A percentile compares a stretch with the other conserved stretches of the same genome.
These are phyloP conservation scores for Neurospora sp. DNA, from an alignment of 2,329 filamentous ascomycete species.

Conservation along the genomic window DNA sequence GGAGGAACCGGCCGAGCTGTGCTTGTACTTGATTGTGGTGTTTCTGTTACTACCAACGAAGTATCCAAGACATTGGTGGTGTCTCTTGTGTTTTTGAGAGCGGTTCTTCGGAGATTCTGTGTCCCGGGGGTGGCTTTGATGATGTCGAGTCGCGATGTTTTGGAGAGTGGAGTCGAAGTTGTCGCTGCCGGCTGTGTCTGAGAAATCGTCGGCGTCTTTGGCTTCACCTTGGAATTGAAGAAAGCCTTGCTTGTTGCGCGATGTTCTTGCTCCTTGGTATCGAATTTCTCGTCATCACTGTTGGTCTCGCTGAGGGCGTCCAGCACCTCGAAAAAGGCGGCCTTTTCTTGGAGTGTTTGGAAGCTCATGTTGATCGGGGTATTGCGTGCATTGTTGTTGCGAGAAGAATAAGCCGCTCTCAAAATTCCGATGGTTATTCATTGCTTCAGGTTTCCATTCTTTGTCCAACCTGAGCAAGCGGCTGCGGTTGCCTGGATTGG, in stretches of 20 bases:
- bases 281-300: constrained; percentile 22
- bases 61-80: constrained; percentile 6
- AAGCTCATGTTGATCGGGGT: constrained; percentile 6
- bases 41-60: constrained; percentile 22
- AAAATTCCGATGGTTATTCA: not conserved
- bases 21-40: constrained; percentile 20
- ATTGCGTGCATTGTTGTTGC: not conserved
- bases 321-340: constrained; percentile 35
- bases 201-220: not conserved
- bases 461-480: not conserved
- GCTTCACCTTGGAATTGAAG: constrained; percentile 11
- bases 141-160: not conserved
- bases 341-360: constrained; percentile 26
- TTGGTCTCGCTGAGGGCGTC: constrained; percentile 19
- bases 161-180: not conserved
- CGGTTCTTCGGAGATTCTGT: not conserved
- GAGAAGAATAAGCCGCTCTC: not conserved
- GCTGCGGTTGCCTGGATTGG: not conserved
- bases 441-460: not conserved
- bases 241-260: constrained; percentile 23
- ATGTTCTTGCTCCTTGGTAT: constrained; percentile 25
- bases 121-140: constrained; percentile 1
- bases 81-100: not conserved
- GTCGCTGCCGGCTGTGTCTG: not conserved
- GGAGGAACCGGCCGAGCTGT: constrained; percentile 11